Base-by-base conservation (phyloP, 2,329 filamentous ascomycete species). In the Penicillium olsonii region DNA sequence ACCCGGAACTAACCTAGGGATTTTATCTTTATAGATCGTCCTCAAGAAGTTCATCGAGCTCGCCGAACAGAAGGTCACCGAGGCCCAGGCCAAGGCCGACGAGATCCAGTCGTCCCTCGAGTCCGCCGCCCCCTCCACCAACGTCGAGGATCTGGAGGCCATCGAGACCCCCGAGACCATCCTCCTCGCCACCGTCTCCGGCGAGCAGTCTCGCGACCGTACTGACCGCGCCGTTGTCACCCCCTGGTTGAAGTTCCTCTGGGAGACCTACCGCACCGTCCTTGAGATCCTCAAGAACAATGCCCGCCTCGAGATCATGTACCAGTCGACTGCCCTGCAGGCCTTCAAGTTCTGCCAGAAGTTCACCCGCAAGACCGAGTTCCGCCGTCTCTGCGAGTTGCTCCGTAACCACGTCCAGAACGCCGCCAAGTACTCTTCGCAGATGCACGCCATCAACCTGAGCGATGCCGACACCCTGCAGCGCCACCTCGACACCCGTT, bases 261-360 rank as follows among this genome's bases (percentile, higher is more conserved):
- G 94, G 94, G 94, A 99, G 80, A 96, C 94, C 14, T 99, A 99
- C 79, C 88, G 94, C 55, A 99, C 94, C 31, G 94, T 99, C 34
- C 83, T 99, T 67, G 94, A 99, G 67, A 99, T 99, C 67, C 85
- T 99, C 68, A 92, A 95, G 79, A 99, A 99, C 82, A 99, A 99
- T 79, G 92, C 94, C 50, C 87, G 94, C 52, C 84, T 99, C 49
- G 94, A 99, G 79, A 85, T 95, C 50, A 92, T 97, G 79, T 99
- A 99, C 77, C 94, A 99, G 83, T 91, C 87, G 74, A 99, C 94
- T 47, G 94, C 94, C 62, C 90, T 92, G 74, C 94, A 97, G 78
- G 94, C 94, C 43, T 99, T 99, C 80, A 90, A 96, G 72, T 99
- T 99, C 78, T 99, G 94, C 76, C 85, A 94, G 68, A 95, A 96